These are phyloP conservation scores for Prunus armeniaca DNA, from an alignment of 306 rosid species.

Conservation along the genomic window DNA sequence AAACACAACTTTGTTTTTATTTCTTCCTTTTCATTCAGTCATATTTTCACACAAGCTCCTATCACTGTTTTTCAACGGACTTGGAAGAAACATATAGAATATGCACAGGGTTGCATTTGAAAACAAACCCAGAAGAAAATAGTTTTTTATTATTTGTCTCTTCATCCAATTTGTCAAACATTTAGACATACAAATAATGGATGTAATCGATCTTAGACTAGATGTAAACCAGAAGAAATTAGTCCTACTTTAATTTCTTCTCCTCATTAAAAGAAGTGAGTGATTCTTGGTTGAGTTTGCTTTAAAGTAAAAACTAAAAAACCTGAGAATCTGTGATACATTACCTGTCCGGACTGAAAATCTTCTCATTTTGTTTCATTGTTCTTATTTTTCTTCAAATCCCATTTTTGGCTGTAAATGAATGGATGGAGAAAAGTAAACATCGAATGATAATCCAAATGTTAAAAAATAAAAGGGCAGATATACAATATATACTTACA, in stretches of 20 bases:
- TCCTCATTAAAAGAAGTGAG: background rate
- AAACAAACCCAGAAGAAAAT: constrained; percentile 2
- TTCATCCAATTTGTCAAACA: constrained; percentile 11
- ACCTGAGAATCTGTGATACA: background rate
- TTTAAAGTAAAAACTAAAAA: background rate
- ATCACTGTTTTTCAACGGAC: constrained; percentile 32
- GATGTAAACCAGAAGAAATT: background rate
- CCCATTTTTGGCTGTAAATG: constrained; percentile 1
- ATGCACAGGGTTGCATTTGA: constrained; percentile 17
- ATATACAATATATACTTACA: background rate
- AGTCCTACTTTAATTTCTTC: background rate
- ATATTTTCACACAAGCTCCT: constrained; percentile 42
- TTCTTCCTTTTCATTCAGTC: constrained; percentile 41
- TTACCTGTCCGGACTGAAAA: background rate
- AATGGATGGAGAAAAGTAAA: background rate
- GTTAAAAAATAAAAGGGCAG: background rate
- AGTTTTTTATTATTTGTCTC: background rate
- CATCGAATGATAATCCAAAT: background rate
- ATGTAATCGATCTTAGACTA: background rate
- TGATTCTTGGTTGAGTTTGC: background rate
- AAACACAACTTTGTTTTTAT: constrained; percentile 20
- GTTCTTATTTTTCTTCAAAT: background rate
- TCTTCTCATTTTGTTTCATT: background rate
- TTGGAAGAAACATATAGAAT: constrained; percentile 26
- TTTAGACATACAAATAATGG: background rate